Base-by-base conservation (phyloP, 1,284 basidiomycete species). In the Caloboletus firmus region DNA sequence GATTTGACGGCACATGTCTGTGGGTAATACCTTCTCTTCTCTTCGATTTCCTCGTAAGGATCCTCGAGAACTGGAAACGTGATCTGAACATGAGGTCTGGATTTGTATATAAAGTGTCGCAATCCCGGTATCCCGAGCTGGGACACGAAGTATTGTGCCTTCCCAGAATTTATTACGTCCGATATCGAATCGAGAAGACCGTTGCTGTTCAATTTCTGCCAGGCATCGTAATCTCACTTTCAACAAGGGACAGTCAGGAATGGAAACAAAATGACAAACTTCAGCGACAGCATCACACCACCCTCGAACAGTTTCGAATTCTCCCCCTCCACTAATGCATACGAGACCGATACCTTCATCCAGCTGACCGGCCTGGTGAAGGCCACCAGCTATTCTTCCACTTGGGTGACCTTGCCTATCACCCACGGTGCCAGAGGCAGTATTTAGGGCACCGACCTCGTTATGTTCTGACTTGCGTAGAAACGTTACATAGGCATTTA, bases 31-130 rank as follows among this genome's bases (percentile, higher is more conserved):
- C 88, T 79, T 59, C 83, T 75, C 54, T 76, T 79, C 58, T 85
- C 82, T 50, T 83, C 78, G 0, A 75, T 59, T 37, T 74, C 74
- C 43, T 85, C 80, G 68, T 97, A 98, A 3, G 91, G 88, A 30
- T 89, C 89, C 63, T 95, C 92, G 70, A 88, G 95, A 17, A 74
- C 71, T 0, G 95, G 93, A 59, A 81, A 77, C 0, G 94, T 97
- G 32, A 96, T 79, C 68, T 98, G 96, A 18, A 98, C 93, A 61
- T 92, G 83, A 17, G 83, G 75, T 18, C 93, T 81, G 18, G 91
- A 93, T 74, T 97, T 98, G 78, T 97, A 98, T 49, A 97, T 75
- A 67, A 98, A 99, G 72, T 99, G 96, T 28, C 91, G 82, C 26
- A 99, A 73, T 0, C 95, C 95, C 1, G 93, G 90, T 51, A 96